Base-by-base conservation (phyloP, 768 basidiomycete species). In the Neoboletus magnificus region DNA sequence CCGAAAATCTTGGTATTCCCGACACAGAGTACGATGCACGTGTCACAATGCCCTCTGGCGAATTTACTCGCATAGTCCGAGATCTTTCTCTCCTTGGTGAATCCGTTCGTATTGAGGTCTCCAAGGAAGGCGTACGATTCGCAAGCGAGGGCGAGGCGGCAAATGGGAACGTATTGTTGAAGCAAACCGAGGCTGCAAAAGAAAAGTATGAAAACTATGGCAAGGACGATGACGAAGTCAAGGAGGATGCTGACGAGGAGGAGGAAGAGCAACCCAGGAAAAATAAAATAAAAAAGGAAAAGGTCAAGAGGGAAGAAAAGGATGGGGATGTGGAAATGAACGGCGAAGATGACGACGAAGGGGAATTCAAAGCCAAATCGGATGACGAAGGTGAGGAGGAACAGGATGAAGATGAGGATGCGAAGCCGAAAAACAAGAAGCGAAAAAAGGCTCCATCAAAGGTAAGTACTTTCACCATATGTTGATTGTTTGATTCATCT, bases 21-120 rank as follows among this genome's bases (percentile, higher is more conserved):
- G 95, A 98, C 60, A 99, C 97, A 3, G 89, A 95, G 48, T 99
- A 98, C 73, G 96, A 98, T 65, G 92, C 93, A 4, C 87, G 89
- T 53, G 86, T 98, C 46, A 86, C 86, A 20, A 86, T 99, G 84
- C 82, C 90, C 9, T 83, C 93, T 0, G 56, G 77, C 35, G 97
- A 99, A 71, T 98, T 99, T 67, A 74, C 85, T 27, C 86, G 95
- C 50, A 98, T 99, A 68, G 93, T 96, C 47, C 86, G 91, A 49
- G 96, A 99, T 71, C 81, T 98, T 23, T 85, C 87, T 7, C 82
- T 84, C 50, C 82, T 99, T 10, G 96, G 97, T 54, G 97, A 99
- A 76, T 86, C 83, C 48, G 95, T 98, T 43, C 87, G 92, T 42
- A 96, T 99, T 69, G 96, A 98, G 62, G 93, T 97, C 39, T 84